phyloP scores from a whole-genome alignment of 2,329 filamentous ascomycete genomes.

The Colletotrichum euphorbiae region DNA sequence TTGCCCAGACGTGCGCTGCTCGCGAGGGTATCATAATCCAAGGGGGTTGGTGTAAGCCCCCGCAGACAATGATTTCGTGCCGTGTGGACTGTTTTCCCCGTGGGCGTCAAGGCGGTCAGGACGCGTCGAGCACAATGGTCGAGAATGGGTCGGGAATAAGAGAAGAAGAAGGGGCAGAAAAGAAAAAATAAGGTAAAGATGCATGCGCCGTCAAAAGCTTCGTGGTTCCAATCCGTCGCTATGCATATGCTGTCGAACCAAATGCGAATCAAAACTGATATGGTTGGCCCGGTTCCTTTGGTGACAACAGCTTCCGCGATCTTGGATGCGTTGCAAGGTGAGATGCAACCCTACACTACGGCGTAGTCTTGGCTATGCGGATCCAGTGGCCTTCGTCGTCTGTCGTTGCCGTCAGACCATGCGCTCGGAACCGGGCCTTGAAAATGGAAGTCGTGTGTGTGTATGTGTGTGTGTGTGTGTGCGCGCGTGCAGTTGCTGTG shows the following conservation, averaged over 20 bases:
- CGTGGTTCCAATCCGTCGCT: constrained; percentile 33
- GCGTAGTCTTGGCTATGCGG: constrained; percentile 17
- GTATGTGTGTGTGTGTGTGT: constrained; percentile 9
- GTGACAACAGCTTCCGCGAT: constrained; percentile 19
- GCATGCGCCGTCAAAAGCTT: constrained; percentile 36
- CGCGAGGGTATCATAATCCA: constrained; percentile 8
- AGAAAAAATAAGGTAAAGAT: constrained; percentile 1
- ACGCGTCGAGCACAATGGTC: constrained; percentile 7
- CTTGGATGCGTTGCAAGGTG: constrained; percentile 20
- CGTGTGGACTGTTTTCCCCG: constrained; percentile 13
- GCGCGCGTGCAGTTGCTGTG: constrained; percentile 10
- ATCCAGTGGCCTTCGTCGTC: constrained; percentile 24
- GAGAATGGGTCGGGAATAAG: not conserved
- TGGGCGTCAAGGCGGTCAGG: not conserved
- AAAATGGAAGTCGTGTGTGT: constrained; percentile 7
- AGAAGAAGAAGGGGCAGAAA: not conserved
- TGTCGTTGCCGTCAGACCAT: constrained; percentile 30
- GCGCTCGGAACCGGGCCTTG: constrained; percentile 23
- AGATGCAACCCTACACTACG: constrained; percentile 21
- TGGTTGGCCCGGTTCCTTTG: constrained; percentile 10
- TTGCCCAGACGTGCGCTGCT: constrained; percentile 27
- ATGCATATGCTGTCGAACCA: constrained; percentile 38
- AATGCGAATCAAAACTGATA: constrained; percentile 10
- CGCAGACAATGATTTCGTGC: constrained; percentile 25
- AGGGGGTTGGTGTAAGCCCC: constrained; percentile 20